These are phyloP conservation scores for Botrytis squamosa DNA, from an alignment of 2,329 filamentous ascomycete genomes.

Conservation along the genomic window DNA sequence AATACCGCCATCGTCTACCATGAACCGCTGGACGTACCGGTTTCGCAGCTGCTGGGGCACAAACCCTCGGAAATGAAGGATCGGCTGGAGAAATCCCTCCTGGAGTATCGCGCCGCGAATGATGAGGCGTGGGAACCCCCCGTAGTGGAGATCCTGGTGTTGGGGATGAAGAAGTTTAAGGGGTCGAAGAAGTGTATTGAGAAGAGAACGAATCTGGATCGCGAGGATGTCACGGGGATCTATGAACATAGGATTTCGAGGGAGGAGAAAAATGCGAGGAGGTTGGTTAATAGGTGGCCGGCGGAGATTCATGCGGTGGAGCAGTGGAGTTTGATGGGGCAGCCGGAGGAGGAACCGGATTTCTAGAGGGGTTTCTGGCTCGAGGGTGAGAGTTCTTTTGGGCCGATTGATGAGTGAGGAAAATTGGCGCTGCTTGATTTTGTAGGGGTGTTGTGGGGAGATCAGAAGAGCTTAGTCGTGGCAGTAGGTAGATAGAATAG, in stretches of 20 bases:
- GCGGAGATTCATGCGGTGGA: slow-evolving; percentile 10
- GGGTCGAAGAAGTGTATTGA: neutral
- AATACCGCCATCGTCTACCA: neutral
- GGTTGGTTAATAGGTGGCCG: slow-evolving; percentile 1
- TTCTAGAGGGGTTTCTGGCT: neutral
- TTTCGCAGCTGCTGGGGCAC: neutral
- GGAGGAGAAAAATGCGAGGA: neutral
- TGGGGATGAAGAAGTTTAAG: slow-evolving; percentile 8
- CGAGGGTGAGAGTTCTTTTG: no score
- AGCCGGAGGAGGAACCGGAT: neutral
- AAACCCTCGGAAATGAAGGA: neutral
- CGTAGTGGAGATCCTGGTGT: neutral
- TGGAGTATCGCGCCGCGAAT: neutral
- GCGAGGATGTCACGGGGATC: neutral
- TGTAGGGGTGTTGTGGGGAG: neutral
- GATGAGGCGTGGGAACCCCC: neutral
- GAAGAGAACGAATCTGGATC: slow-evolving; percentile 5
- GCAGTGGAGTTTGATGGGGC: slow-evolving; percentile 8
- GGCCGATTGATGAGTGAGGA: no score
- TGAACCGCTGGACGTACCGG: neutral
- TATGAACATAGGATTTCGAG: neutral
- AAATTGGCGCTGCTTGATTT: no score
- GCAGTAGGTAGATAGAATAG: neutral
- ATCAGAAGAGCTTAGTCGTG: neutral
- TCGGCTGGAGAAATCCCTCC: neutral